These are phyloP conservation scores for Malus hybrid DNA, from an alignment of 331 rosid genomes.

Conservation along the genomic window DNA sequence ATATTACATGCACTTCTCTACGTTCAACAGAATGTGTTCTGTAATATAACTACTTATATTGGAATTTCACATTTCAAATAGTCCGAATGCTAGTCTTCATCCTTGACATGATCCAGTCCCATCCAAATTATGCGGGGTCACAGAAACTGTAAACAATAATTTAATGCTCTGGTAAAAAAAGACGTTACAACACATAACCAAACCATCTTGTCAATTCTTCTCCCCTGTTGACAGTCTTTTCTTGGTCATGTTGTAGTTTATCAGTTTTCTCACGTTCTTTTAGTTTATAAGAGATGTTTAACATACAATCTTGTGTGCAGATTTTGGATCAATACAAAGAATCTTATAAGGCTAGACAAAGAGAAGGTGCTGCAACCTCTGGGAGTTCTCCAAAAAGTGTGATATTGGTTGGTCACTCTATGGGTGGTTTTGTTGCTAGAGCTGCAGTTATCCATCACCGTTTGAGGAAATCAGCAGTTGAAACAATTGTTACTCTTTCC, in stretches of 20 bases:
- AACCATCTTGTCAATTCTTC: background rate
- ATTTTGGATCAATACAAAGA: conserved; percentile 81
- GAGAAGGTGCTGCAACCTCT: conserved; percentile 65
- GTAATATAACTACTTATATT: background rate
- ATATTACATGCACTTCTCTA: background rate
- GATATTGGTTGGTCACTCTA: conserved; percentile 95
- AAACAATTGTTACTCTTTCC: conserved; percentile 88
- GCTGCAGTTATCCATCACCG: conserved; percentile 78
- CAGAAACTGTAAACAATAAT: background rate
- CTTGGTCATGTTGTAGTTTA: background rate
- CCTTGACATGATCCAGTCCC: background rate
- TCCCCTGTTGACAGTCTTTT: too few species aligned
- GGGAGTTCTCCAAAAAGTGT: conserved; percentile 80
- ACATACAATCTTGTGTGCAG: conserved; percentile 36
- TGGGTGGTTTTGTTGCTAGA: conserved; percentile 99
- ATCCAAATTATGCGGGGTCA: background rate
- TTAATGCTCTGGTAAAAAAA: background rate
- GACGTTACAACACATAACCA: background rate
- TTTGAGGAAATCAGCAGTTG: conserved; percentile 79
- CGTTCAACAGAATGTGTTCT: background rate
- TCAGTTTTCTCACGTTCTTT: background rate
- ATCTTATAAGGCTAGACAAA: conserved; percentile 69
- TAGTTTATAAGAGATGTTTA: conserved; percentile 5
- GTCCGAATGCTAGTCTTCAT: background rate
- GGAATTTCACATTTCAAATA: background rate